Evolutionary conservation across 805 yeast genomes (phyloP).

Genomic region (Pichia cabralensis): DNA sequence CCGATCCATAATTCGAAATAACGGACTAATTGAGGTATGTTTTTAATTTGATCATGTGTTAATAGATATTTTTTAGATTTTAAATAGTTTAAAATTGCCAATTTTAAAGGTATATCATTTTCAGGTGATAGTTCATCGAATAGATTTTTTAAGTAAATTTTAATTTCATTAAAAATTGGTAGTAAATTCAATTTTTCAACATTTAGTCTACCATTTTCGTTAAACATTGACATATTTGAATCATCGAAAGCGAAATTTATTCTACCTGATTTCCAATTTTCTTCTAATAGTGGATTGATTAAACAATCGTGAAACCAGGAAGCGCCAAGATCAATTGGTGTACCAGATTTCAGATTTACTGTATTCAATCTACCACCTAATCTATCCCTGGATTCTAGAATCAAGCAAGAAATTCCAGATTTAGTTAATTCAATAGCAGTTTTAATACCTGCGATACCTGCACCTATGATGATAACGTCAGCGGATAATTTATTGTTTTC

Average conservation of each 20-base stretch:
- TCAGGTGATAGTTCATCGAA: conserved; percentile 20
- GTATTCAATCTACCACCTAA: conserved; percentile 62
- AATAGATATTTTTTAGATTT: conserved; percentile 34
- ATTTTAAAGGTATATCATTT: conserved; percentile 46
- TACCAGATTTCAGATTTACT: conserved; percentile 20
- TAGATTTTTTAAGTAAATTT: conserved; percentile 14
- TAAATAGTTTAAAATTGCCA: conserved; percentile 39
- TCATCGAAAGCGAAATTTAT: conserved; percentile 25
- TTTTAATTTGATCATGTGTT: conserved; percentile 38
- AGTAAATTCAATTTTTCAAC: conserved; percentile 41
- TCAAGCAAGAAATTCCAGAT: conserved; percentile 29
- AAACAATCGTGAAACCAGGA: conserved; percentile 86
- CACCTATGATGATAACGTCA: conserved; percentile 46
- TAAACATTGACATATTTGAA: conserved; percentile 15
- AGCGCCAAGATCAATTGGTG: conserved; percentile 66
- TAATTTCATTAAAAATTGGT: conserved; percentile 25
- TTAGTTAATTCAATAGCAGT: conserved; percentile 32
- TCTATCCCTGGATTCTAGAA: conserved; percentile 44
- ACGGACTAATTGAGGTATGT: conserved; percentile 43
- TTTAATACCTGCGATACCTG: conserved; percentile 45
- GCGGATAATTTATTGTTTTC: too few relatives aligned
- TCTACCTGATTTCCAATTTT: conserved; percentile 26
- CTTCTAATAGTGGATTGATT: conserved; percentile 48
- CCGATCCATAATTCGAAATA: conserved; percentile 71
- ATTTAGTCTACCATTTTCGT: conserved; percentile 24